Evolutionary conservation across 768 basidiomycete genomes (phyloP).

Genomic region (Mycena belliarum): DNA sequence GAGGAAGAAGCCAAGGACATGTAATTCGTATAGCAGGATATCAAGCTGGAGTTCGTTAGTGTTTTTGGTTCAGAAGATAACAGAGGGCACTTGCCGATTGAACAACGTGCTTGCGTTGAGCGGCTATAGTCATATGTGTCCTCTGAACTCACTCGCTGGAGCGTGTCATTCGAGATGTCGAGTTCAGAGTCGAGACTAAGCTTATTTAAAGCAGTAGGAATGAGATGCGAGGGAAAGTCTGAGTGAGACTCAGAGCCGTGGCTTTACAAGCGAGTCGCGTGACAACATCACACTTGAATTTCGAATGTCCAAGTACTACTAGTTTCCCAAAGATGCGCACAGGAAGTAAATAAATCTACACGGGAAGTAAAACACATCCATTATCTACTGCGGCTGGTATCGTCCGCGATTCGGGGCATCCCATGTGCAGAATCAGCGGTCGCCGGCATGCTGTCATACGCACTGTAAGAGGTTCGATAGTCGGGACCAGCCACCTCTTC

Average conservation of each 20-base stretch:
- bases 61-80: slow-evolving; percentile 4
- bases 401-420: no score
- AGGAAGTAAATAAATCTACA: not conserved
- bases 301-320: no score
- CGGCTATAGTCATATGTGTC: slow-evolving; percentile 42
- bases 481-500: slow-evolving; percentile 27
- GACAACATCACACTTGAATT: no score
- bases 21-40: slow-evolving; percentile 68
- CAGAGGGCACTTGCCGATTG: slow-evolving; percentile 51
- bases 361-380: not conserved
- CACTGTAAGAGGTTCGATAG: slow-evolving; percentile 12
- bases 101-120: slow-evolving; percentile 70
- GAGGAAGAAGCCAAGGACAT: slow-evolving; percentile 75
- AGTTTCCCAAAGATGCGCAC: not conserved
- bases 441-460: slow-evolving; percentile 16
- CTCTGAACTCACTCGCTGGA: not conserved
- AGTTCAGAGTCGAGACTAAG: no score
- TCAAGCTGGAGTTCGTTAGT: slow-evolving; percentile 53
- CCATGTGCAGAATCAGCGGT: slow-evolving; percentile 7
- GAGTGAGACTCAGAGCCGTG: no score
- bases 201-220: no score
- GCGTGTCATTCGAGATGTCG: no score
- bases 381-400: not conserved
- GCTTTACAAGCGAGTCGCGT: no score
- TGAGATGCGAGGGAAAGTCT: no score